Percentiles rank a stretch among this genome's conserved stretches.
phyloP scores from a whole-genome alignment of 2,329 filamentous ascomycete genomes.

The Zasmidium cellare region DNA sequence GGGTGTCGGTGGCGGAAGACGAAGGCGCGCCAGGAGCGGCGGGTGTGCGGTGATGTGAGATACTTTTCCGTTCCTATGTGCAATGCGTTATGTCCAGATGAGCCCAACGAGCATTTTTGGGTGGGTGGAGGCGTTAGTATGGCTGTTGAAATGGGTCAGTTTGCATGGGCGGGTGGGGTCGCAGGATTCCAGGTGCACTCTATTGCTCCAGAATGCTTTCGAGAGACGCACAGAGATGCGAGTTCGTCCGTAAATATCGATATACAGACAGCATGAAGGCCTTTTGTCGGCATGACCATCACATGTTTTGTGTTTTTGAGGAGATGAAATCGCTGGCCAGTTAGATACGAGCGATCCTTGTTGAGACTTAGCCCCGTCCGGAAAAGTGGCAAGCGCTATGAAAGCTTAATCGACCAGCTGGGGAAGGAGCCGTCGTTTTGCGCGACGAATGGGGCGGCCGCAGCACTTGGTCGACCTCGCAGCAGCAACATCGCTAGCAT shows the following conservation, averaged over 20 bases:
- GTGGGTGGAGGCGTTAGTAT: slow-evolving; percentile 4
- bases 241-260: neutral
- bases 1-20: slow-evolving; percentile 41
- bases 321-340: no score
- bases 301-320: no score
- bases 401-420: neutral
- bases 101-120: slow-evolving; percentile 3
- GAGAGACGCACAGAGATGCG: neutral
- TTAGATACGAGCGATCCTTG: no score
- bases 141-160: neutral
- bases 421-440: neutral
- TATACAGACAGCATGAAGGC: neutral
- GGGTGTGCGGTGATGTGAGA: slow-evolving; percentile 51
- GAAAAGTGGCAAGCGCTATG: no score
- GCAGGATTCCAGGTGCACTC: neutral
- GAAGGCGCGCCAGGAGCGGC: slow-evolving; percentile 50
- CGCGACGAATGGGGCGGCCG: neutral
- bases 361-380: no score
- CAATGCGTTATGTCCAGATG: neutral
- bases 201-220: neutral
- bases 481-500: neutral
- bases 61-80: neutral
- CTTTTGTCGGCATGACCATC: no score
- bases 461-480: no score
- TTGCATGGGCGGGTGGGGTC: neutral